Percentiles rank a stretch among this genome's conserved stretches.
Conservation (phyloP, 805 yeast species). For the Huiozyma naganishii region DNA sequence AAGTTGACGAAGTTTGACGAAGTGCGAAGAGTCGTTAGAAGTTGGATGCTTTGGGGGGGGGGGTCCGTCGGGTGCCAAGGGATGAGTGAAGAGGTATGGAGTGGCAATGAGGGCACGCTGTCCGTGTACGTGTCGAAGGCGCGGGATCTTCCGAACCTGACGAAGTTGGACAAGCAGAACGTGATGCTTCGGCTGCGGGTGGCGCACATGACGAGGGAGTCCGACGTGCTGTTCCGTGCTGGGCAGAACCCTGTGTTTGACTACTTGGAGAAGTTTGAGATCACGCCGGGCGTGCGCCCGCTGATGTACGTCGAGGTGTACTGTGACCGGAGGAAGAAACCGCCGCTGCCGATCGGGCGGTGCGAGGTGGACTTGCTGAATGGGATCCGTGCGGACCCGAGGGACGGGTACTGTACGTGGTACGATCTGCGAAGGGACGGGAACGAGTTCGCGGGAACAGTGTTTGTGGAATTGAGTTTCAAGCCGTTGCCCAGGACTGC, state of each 20-base stretch:
- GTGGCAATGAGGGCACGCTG: slow-evolving; percentile 39
- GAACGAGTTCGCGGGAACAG: slow-evolving; percentile 73
- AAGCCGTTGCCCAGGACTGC: slow-evolving; percentile 39
- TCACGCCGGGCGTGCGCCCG: slow-evolving; percentile 55
- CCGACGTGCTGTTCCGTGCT: slow-evolving; percentile 70
- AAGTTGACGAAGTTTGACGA: no score
- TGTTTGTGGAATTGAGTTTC: slow-evolving; percentile 85
- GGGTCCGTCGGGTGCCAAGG: slow-evolving; percentile 1
- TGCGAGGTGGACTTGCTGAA: slow-evolving; percentile 66
- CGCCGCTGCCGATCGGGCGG: slow-evolving; percentile 82
- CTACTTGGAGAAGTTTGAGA: slow-evolving; percentile 56
- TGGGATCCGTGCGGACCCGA: slow-evolving; percentile 53
- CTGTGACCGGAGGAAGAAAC: slow-evolving; percentile 67
- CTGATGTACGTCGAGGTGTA: slow-evolving; percentile 54
- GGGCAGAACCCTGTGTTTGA: slow-evolving; percentile 94
- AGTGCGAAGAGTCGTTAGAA: no score
- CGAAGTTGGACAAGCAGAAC: slow-evolving; percentile 84
- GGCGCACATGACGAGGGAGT: slow-evolving; percentile 71
- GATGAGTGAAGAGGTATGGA: slow-evolving; percentile 24
- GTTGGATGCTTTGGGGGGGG: no score
- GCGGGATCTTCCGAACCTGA: slow-evolving; percentile 73
- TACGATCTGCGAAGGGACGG: slow-evolving; percentile 50
- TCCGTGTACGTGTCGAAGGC: slow-evolving; percentile 74
- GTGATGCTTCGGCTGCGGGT: slow-evolving; percentile 81
- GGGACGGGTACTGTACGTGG: slow-evolving; percentile 82